These are phyloP conservation scores for Candida tetrigidarum DNA, from an alignment of 1,139 yeast genomes.

Conservation along the genomic window DNA sequence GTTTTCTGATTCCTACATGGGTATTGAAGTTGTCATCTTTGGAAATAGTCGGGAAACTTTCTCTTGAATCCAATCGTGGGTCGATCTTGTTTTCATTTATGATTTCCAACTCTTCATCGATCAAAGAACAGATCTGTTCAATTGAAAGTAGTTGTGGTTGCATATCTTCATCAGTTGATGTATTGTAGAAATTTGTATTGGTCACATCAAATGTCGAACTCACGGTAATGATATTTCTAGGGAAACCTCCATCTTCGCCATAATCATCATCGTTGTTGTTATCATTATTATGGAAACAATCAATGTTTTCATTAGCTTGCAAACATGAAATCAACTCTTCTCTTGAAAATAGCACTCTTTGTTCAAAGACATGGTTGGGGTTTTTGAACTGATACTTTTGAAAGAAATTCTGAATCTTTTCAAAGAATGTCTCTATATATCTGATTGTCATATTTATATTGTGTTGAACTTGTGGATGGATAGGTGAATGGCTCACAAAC, in stretches of 20 bases:
- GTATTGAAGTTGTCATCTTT: slow-evolving; percentile 2
- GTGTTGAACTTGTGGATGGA: neutral
- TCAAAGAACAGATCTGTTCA: slow-evolving; percentile 15
- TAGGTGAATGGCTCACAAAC: neutral
- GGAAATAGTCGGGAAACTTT: slow-evolving; percentile 13
- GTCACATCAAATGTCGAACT: slow-evolving; percentile 8
- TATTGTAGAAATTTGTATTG: slow-evolving; percentile 2
- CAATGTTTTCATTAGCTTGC: slow-evolving; percentile 1
- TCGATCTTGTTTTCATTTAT: slow-evolving; percentile 6
- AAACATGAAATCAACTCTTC: slow-evolving; percentile 11
- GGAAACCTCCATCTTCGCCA: too few relatives aligned
- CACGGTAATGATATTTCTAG: neutral
- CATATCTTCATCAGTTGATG: neutral
- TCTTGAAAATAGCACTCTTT: slow-evolving; percentile 7
- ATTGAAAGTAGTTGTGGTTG: slow-evolving; percentile 9
- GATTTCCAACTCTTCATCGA: slow-evolving; percentile 15
- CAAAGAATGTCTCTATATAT: slow-evolving; percentile 1
- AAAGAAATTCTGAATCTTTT: slow-evolving; percentile 4
- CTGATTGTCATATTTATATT: too few relatives aligned
- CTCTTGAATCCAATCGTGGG: slow-evolving; percentile 7
- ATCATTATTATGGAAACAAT: neutral
- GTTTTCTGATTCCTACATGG: neutral
- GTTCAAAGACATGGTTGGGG: neutral
- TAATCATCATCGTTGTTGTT: too few relatives aligned
- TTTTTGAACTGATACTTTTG: neutral